These are phyloP conservation scores for Fusarium sp. DNA, from an alignment of 2,329 filamentous ascomycete genomes.

Conservation along the genomic window DNA sequence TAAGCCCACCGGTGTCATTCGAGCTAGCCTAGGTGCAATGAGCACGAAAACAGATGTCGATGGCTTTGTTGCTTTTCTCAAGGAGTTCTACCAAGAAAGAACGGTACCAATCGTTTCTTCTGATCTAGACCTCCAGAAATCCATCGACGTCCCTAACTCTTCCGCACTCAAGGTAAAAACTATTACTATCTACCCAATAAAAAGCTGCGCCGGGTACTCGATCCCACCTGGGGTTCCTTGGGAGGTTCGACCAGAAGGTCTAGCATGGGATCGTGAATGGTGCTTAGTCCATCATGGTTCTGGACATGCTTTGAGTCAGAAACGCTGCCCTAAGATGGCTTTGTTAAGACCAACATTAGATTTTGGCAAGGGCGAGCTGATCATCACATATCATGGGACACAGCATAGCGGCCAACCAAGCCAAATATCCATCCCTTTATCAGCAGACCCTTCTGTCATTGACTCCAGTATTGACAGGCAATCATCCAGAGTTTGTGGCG, in stretches of 20 bases:
- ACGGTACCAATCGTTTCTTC: neutral
- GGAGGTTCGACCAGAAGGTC: constrained; percentile 82
- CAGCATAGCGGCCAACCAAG: constrained; percentile 36
- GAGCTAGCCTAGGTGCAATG: constrained; percentile 90
- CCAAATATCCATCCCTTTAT: constrained; percentile 70
- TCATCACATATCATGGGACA: constrained; percentile 62
- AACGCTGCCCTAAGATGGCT: constrained; percentile 87
- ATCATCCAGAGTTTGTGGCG: constrained; percentile 82
- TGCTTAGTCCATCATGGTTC: constrained; percentile 90
- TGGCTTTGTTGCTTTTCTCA: constrained; percentile 75
- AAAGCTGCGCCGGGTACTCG: constrained; percentile 85
- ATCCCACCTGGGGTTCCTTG: constrained; percentile 73
- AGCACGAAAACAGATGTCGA: constrained; percentile 80
- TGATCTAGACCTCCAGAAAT: neutral
- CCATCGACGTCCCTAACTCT: neutral
- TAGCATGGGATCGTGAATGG: constrained; percentile 97
- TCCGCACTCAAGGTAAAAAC: constrained; percentile 60
- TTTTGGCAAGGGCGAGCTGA: constrained; percentile 71
- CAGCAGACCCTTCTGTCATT: constrained; percentile 71
- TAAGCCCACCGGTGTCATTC: constrained; percentile 87
- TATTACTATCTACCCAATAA: constrained; percentile 87
- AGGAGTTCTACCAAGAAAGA: constrained; percentile 63
- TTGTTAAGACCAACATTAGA: constrained; percentile 81
- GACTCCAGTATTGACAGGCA: constrained; percentile 52
- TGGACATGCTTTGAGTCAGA: constrained; percentile 86